Evolutionary conservation across 768 basidiomycete genomes (phyloP).

Genomic region (Rhodotorula toruloides): DNA sequence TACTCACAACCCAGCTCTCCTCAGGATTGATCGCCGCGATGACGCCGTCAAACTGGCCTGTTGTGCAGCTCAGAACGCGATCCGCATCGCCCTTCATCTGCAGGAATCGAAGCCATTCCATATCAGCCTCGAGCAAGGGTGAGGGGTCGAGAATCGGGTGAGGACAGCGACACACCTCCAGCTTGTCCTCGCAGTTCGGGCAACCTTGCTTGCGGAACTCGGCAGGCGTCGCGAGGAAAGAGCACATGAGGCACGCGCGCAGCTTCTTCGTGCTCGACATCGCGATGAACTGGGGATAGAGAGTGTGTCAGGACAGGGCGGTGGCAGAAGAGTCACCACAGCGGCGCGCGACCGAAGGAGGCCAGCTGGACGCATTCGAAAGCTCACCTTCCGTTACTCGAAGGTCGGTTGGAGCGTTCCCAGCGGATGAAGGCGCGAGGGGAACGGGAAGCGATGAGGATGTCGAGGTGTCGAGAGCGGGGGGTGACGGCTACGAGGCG

Average conservation of each 20-base stretch:
- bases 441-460: too few species aligned
- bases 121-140: background rate
- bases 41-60: conserved; percentile 84
- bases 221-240: conserved; percentile 71
- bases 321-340: background rate
- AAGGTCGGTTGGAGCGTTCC: too few species aligned
- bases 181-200: conserved; percentile 93
- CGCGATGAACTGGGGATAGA: background rate
- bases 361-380: too few species aligned
- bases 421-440: too few species aligned
- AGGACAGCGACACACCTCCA: conserved; percentile 61
- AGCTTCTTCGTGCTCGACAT: conserved; percentile 55
- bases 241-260: conserved; percentile 89
- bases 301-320: background rate
- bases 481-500: too few species aligned
- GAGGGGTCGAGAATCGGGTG: background rate
- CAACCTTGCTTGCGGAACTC: conserved; percentile 85
- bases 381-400: too few species aligned
- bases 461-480: too few species aligned
- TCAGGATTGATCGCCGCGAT: conserved; percentile 81
- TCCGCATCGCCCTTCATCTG: conserved; percentile 87
- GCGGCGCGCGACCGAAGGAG: too few species aligned
- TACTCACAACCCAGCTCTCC: conserved; percentile 73
- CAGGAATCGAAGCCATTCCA: background rate
- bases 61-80: conserved; percentile 77